phyloP scores from a whole-genome alignment of 2,329 filamentous ascomycete species.

The Diaporthe vexans region DNA sequence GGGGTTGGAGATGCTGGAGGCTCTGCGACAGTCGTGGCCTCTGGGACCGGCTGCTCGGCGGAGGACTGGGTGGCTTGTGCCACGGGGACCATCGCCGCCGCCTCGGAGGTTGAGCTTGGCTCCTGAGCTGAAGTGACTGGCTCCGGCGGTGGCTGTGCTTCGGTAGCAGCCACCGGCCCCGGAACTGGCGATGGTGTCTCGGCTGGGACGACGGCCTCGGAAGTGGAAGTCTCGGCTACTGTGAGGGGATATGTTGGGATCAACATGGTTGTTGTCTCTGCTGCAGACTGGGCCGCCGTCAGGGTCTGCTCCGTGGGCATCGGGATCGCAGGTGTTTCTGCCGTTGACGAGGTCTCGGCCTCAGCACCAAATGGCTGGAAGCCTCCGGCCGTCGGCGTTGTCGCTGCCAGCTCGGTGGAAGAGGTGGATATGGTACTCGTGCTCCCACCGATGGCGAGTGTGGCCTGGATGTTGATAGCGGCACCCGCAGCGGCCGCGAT shows the following conservation, averaged over 20 bases:
- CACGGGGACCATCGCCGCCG: conserved; percentile 15
- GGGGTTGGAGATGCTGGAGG: background rate
- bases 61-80: conserved; percentile 10
- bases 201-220: background rate
- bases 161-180: background rate
- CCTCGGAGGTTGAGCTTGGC: background rate
- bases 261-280: background rate
- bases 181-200: background rate
- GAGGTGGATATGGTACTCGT: conserved; percentile 5
- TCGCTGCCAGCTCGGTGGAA: background rate
- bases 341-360: background rate
- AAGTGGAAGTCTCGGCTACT: background rate
- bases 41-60: conserved; percentile 7
- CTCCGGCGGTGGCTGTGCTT: background rate
- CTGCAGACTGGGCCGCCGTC: background rate
- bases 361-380: background rate
- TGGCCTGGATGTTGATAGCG: conserved; percentile 14
- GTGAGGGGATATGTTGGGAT: background rate
- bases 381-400: background rate
- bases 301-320: background rate
- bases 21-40: background rate
- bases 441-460: background rate
- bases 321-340: background rate
- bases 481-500: conserved; percentile 31
- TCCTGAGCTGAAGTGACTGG: background rate